A percentile compares a stretch with the other conserved stretches of the same genome.
Conservation (phyloP, 1,139 yeast species). For the Suhomyces ambrosiae region DNA sequence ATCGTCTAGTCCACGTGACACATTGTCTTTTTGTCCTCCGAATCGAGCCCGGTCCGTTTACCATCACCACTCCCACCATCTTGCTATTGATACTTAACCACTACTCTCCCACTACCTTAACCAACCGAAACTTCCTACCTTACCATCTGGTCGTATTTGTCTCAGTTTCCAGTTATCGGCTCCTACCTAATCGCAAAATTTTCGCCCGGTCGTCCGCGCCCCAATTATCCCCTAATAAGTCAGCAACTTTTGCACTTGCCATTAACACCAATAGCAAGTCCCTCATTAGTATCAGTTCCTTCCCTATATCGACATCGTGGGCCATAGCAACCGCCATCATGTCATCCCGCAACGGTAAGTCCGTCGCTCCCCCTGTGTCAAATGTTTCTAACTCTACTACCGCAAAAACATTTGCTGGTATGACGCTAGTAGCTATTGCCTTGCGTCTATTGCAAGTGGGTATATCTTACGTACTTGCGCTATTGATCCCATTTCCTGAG, state of each 20-base stretch:
- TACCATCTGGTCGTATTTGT: too few species aligned
- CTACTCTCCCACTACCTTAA: too few species aligned
- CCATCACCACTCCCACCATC: not conserved
- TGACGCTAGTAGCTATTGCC: slow-evolving; percentile 20
- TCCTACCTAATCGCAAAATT: too few species aligned
- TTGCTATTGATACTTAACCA: not conserved
- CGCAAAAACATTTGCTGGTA: slow-evolving; percentile 13
- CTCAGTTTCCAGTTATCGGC: too few species aligned
- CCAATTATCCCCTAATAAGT: not conserved
- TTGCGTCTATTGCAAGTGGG: slow-evolving; percentile 19
- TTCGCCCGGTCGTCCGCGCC: not conserved
- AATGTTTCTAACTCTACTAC: slow-evolving; percentile 4
- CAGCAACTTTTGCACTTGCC: not conserved
- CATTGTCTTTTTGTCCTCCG: not conserved
- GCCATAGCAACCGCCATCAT: not conserved
- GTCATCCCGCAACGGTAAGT: not conserved
- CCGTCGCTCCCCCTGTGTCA: not conserved
- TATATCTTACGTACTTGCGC: slow-evolving; percentile 14
- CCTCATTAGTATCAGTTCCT: too few species aligned
- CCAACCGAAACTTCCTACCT: too few species aligned
- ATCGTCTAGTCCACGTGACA: not conserved
- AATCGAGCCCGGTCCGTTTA: not conserved
- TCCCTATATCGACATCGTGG: too few species aligned
- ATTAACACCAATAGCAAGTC: not conserved
- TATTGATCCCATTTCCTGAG: slow-evolving; percentile 13